Evolutionary conservation across 192 early-diverging fungal genomes (phyloP), one percentile per base, ranked within the genome.

Genomic region (Backusella morwellensis): DNA sequence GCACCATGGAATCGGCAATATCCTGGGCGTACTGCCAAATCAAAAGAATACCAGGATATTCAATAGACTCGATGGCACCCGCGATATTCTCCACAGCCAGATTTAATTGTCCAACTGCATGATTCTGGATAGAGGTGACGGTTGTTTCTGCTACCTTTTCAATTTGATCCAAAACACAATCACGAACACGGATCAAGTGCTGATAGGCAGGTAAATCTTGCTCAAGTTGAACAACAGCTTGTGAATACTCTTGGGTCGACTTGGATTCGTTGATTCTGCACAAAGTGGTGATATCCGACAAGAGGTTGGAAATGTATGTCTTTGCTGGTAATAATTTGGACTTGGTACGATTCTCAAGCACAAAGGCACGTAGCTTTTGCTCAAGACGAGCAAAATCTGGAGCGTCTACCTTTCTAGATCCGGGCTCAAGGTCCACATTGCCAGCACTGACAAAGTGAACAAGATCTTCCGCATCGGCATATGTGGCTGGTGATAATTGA

Each of bases 371-470:
- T 59, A 99, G 86, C 68, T 88, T 86, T 72, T 93, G 88, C 85
- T 99, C 98, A 69, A 98, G 88, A 38, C 87, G 83, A 21, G 89
- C 82, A 86, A 99, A 98, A 68, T 90, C 91, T 0, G 89, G 78
- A 1, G 82, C 82, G 29, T 77, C 73, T 66, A 83, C 75, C 63
- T 83, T 81, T 32, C 75, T 66, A 29, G 77, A 82, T 11, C 75
- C 78, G 26, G 70, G 70, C 35, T 76, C 78, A 50, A 84, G 59
- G 47, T 81, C 82, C 6, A 84, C 84, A 26, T 75, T 66, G 32
- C 86, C 87, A 14, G 96, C 94, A 71, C 93, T 91, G 70, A 99
- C 97, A 89, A 99, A 99, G 81, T 99, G 98, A 40, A 99, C 97
- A 36, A 99, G 91, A 79, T 96, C 92, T 68, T 93, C 90, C 47